Evolutionary conservation across 2,329 filamentous ascomycete genomes (phyloP).

Genomic region (Colletotrichum sp.): DNA sequence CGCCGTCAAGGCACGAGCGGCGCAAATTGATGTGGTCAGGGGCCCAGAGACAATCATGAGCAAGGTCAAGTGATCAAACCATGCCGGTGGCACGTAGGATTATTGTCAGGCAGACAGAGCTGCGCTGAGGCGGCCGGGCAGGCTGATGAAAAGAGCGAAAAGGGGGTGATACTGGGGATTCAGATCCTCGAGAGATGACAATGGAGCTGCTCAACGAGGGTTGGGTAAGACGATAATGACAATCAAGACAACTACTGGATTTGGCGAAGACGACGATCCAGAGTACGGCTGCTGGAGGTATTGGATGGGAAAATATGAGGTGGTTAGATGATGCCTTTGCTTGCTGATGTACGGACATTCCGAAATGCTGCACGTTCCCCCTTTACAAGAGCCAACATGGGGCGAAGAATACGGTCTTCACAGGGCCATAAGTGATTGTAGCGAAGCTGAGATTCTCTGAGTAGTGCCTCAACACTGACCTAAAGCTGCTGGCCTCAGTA

Average conservation of each 20-base stretch:
- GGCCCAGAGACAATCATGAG: conserved; percentile 94
- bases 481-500: neutral
- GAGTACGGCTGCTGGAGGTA: neutral
- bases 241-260: neutral
- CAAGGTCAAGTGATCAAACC: conserved; percentile 72
- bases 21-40: conserved; percentile 79
- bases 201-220: neutral
- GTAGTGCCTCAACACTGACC: neutral
- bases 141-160: neutral
- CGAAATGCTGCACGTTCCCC: neutral
- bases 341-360: neutral
- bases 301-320: neutral
- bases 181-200: neutral
- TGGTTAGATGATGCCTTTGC: neutral
- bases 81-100: neutral
- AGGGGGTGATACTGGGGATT: neutral
- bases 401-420: neutral
- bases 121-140: neutral
- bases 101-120: neutral
- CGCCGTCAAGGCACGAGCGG: conserved; percentile 85
- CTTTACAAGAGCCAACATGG: neutral
- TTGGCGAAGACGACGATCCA: neutral
- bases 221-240: neutral
- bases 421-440: neutral
- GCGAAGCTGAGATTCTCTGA: neutral